Percentiles rank a stretch among this genome's conserved stretches.
phyloP scores from a whole-genome alignment of 1,139 yeast genomes.

The Citeromyces hawaiiensis region DNA sequence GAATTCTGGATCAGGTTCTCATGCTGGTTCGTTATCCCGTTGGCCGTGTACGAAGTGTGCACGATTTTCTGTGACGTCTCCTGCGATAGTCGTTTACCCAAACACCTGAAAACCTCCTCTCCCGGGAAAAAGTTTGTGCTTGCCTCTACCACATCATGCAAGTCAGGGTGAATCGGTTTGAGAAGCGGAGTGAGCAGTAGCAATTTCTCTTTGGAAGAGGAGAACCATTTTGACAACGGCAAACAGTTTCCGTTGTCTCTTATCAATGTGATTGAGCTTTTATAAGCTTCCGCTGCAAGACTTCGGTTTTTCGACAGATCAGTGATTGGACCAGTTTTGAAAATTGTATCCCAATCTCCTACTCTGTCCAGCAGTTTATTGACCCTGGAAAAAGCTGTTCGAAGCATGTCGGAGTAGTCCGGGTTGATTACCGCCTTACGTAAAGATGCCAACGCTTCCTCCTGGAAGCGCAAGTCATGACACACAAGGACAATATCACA shows the following conservation, averaged over 20 bases:
- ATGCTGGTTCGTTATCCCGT: slow-evolving; percentile 46
- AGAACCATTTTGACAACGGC: slow-evolving; percentile 34
- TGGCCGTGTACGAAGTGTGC: slow-evolving; percentile 54
- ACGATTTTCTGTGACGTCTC: slow-evolving; percentile 23
- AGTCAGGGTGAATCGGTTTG: slow-evolving; percentile 24
- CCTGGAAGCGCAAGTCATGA: slow-evolving; percentile 40
- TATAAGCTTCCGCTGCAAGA: slow-evolving; percentile 36
- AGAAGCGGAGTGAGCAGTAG: slow-evolving; percentile 40
- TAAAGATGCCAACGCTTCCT: slow-evolving; percentile 44
- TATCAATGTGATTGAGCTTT: slow-evolving; percentile 39
- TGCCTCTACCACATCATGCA: slow-evolving; percentile 8
- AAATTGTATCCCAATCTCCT: slow-evolving; percentile 34
- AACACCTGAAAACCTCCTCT: slow-evolving; percentile 43
- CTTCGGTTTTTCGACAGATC: slow-evolving; percentile 31
- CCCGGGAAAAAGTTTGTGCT: slow-evolving; percentile 27
- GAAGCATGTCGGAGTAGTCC: slow-evolving; percentile 28
- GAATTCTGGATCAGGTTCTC: slow-evolving; percentile 42
- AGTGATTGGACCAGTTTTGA: slow-evolving; percentile 17
- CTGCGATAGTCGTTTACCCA: slow-evolving; percentile 27
- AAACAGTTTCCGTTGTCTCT: slow-evolving; percentile 39
- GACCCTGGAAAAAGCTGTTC: slow-evolving; percentile 29
- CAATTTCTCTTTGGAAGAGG: slow-evolving; percentile 19
- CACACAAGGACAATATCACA: slow-evolving; percentile 58
- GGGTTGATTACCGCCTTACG: slow-evolving; percentile 40
- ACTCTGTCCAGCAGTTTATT: slow-evolving; percentile 27